Evolutionary conservation across 768 basidiomycete genomes (phyloP), one percentile per base, ranked within the genome.

Genomic region (Kwoniella mangroviensis): DNA sequence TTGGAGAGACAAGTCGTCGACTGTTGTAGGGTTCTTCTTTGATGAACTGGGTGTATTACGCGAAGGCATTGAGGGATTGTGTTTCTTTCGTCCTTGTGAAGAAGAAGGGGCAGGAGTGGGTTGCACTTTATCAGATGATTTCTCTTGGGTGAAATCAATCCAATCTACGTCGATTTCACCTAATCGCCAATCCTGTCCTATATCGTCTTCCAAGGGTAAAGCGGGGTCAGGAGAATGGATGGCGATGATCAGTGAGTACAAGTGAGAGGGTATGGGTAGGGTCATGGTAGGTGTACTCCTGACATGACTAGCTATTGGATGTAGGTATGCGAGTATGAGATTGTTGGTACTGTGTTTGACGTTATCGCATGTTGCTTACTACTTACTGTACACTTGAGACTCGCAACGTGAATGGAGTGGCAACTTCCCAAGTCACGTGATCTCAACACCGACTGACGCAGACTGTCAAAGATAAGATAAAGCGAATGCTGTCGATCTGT

Each of bases 141-240:
- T 81, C 74, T 79, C 79, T 19, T 77, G 65, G 9, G 79, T 81
- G 59, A 81, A 81, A 53, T 81, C 79, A 3, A 81, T 67, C 75
- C 74, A 81, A 58, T 81, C 79, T 1, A 78, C 79, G 17, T 70
- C 68, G 68, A 80, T 80, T n/a, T 78, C 77, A 11, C 79, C 79
- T n/a, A 74, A 43, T 62, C 79, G 65, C 75, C 77, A 76, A 53
- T 77, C 78, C 21, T 24, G 52, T 13, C 53, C 42, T 15, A 28
- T n/a, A 9, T 55, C 63, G 21, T 21, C 45, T 55, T 55, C 60
- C 13, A 3, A n/a, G 19, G 26, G n/a, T 64, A n/a, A 13, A 22
- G 40, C 2, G 42, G n/a, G 24, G 13, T 52, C 28, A 41, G 68
- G 1, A 19, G 69, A 49, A 53, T 70, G 60, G 19, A 73, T 58